These are phyloP conservation scores for Neofusicoccum umdonicola DNA, from an alignment of 2,329 filamentous ascomycete species.

Conservation along the genomic window DNA sequence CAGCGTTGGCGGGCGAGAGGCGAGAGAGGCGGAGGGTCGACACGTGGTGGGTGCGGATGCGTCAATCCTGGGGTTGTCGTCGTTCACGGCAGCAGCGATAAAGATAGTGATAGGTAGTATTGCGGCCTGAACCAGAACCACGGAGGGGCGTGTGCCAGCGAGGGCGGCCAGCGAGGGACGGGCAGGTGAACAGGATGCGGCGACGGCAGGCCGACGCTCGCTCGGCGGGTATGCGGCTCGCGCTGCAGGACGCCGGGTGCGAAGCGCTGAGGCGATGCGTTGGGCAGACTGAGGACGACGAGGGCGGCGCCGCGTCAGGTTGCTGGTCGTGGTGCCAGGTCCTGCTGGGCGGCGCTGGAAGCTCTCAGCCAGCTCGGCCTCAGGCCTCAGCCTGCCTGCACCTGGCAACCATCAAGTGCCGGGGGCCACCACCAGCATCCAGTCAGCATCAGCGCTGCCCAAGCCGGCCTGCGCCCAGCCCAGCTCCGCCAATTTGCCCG, in stretches of 20 bases:
- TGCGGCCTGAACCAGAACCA: constrained; percentile 7
- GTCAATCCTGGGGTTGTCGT: constrained; percentile 18
- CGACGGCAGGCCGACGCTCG: background rate
- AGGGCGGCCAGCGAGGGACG: constrained; percentile 4
- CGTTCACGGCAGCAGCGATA: constrained; percentile 17
- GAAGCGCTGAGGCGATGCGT: constrained; percentile 12
- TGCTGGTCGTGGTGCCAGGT: background rate
- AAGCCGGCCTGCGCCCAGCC: background rate
- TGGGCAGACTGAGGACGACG: constrained; percentile 2
- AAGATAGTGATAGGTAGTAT: constrained; percentile 17
- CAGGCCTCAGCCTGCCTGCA: background rate
- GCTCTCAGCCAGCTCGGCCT: background rate
- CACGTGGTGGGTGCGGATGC: constrained; percentile 21
- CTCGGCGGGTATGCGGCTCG: constrained; percentile 10
- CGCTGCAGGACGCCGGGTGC: constrained; percentile 12
- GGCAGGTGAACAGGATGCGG: background rate
- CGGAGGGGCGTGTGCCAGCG: background rate
- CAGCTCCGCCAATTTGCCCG: background rate
- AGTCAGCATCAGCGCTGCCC: too few species aligned
- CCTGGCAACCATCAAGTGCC: too few species aligned
- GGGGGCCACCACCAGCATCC: too few species aligned
- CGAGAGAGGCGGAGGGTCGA: background rate
- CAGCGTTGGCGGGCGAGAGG: background rate
- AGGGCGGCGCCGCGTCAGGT: background rate
- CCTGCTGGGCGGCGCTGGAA: background rate